Evolutionary conservation across 345 rosid species (phyloP).

Genomic region (Linum trigynum): DNA sequence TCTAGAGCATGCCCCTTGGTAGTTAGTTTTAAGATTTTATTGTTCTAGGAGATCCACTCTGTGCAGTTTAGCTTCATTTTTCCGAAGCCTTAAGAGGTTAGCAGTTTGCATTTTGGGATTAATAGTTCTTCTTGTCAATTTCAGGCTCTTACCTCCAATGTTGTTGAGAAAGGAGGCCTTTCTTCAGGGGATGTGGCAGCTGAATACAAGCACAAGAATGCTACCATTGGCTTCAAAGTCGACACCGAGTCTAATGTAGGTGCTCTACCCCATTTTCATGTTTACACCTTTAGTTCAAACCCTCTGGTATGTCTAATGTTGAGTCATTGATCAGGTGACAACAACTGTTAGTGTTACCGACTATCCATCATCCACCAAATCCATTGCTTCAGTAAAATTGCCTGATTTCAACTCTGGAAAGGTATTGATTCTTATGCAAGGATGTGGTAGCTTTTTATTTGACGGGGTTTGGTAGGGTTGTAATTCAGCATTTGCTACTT

Average conservation of each 20-base stretch:
- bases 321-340: conserved; percentile 20
- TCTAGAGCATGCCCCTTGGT: not conserved
- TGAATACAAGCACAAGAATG: conserved; percentile 25
- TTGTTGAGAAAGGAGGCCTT: conserved; percentile 37
- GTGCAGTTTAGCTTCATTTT: not conserved
- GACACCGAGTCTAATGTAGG: conserved; percentile 38
- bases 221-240: conserved; percentile 30
- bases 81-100: not conserved
- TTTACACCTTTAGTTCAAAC: not conserved
- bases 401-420: conserved; percentile 40
- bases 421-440: conserved; percentile 14
- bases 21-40: no score
- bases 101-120: not conserved
- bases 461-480: not conserved
- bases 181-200: conserved; percentile 34
- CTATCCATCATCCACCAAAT: conserved; percentile 28
- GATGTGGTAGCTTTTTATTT: not conserved
- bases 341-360: conserved; percentile 25
- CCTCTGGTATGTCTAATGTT: conserved; percentile 7
- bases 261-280: conserved; percentile 1
- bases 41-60: not conserved
- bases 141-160: conserved; percentile 31
- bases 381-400: conserved; percentile 29
- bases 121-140: not conserved
- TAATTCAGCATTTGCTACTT: not conserved